Base-by-base conservation (phyloP, 495 filamentous ascomycete genomes). In the Neurospora sp. region DNA sequence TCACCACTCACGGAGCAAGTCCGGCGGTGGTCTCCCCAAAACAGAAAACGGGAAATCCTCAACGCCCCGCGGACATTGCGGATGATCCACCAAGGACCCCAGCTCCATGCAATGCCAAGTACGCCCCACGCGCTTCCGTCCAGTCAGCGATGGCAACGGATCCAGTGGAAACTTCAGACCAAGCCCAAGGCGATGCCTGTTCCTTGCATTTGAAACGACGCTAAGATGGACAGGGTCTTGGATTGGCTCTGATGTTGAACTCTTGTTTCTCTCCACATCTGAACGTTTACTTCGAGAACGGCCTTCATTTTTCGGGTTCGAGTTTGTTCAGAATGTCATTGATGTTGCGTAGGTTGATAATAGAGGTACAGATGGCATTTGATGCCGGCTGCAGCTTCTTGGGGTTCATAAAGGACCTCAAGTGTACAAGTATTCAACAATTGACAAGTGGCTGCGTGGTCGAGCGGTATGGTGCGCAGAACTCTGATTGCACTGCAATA, bases 151-250 rank as follows among this genome's bases (percentile, higher is more conserved):
- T 39, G 44, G 4, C 35, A 7, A 18, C 16, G 40, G 31, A 18
- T 74, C 76, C 75, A 74, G 69, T 75, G 35, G 72, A 37, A 39
- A 62, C 72, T 39, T 72, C 69, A 40, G 11, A 0, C 40, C 40
- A 31, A 75, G 38, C 40, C 40, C 40, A 31, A 75, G 38, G 69
- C 72, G 39, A 72, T 12, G 72, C 76, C 70, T 77, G 80, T 78
- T 79, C 76, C 76, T 59, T 78, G 80, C 79, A 75, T 73, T 74
- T 81, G 78, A 81, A 81, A 81, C 79, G 74, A 72, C 42, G 75
- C 78, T 74, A 79, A 40, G 46, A 38, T 14, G 27, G 54, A 59
- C 54, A 62, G 54, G 54, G 54, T 35, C 54, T 62, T 62, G 23
- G 48, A 59, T 59, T 27, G 48, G 48, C 5, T 14, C 16, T 59